Evolutionary conservation across 345 rosid species (phyloP).

Genomic region (Hypericum perforatum): DNA sequence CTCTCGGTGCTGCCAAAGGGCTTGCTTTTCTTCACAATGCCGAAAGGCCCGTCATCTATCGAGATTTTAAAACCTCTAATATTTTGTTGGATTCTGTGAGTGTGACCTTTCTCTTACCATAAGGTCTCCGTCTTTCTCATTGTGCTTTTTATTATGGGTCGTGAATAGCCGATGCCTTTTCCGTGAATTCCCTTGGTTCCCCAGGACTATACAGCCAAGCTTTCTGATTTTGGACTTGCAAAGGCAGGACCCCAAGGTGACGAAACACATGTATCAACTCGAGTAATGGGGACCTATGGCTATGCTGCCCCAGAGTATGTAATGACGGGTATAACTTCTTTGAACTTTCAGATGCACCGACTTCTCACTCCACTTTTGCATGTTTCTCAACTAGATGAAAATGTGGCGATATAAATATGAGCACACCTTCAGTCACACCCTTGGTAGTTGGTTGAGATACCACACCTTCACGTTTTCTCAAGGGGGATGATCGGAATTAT

Average conservation of each 20-base stretch:
- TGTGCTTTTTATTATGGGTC: background rate
- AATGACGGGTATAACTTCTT: too few relatives aligned
- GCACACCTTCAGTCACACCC: too few relatives aligned
- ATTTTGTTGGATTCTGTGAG: conserved; percentile 87
- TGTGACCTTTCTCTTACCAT: conserved; percentile 6
- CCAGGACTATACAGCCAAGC: conserved; percentile 93
- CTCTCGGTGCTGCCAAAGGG: conserved; percentile 97
- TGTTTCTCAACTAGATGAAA: too few relatives aligned
- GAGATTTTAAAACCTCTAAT: conserved; percentile 96
- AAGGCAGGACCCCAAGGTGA: conserved; percentile 99
- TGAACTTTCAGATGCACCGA: too few relatives aligned
- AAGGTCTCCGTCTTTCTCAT: conserved; percentile 3
- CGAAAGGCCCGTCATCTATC: conserved; percentile 86
- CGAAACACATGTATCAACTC: conserved; percentile 90
- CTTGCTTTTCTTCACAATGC: conserved; percentile 96
- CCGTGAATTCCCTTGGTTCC: conserved; percentile 16
- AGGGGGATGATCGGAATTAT: too few relatives aligned
- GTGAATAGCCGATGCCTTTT: background rate
- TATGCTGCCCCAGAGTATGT: too few relatives aligned
- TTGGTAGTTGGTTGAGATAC: too few relatives aligned
- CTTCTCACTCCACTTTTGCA: too few relatives aligned
- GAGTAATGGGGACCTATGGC: conserved; percentile 97
- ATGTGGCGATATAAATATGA: too few relatives aligned
- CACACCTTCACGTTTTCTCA: too few relatives aligned
- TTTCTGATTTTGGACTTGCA: conserved; percentile 96